phyloP scores from a whole-genome alignment of 495 filamentous ascomycete genomes.

The Neurospora sp. region DNA sequence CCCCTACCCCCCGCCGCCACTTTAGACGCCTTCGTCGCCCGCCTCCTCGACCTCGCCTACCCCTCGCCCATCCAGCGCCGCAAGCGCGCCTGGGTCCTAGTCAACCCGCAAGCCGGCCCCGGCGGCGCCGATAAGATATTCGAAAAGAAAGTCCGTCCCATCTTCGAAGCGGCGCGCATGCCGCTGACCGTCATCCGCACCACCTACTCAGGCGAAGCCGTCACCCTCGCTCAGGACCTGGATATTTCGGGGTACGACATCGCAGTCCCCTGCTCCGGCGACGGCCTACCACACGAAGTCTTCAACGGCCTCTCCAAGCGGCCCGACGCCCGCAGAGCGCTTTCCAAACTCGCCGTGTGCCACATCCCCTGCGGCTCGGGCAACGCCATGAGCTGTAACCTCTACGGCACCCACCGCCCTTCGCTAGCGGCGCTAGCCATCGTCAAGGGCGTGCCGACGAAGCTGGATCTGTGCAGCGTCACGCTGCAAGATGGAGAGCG shows the following conservation, averaged over 20 bases:
- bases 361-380: constrained; percentile 87
- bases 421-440: constrained; percentile 69
- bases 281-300: constrained; percentile 85
- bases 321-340: constrained; percentile 59
- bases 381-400: constrained; percentile 87
- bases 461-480: constrained; percentile 77
- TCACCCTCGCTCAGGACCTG: constrained; percentile 67
- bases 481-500: constrained; percentile 61
- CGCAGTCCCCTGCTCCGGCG: constrained; percentile 81
- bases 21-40: constrained; percentile 31
- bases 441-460: constrained; percentile 73
- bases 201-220: constrained; percentile 62
- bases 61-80: constrained; percentile 50
- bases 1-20: constrained; percentile 32
- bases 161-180: constrained; percentile 77
- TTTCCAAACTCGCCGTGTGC: constrained; percentile 73
- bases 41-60: constrained; percentile 62
- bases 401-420: constrained; percentile 70
- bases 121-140: constrained; percentile 69
- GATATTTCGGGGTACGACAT: constrained; percentile 74
- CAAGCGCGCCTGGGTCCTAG: constrained; percentile 74
- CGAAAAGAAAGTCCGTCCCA: constrained; percentile 62
- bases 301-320: constrained; percentile 85
- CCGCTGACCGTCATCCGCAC: constrained; percentile 68
- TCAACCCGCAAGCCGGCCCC: constrained; percentile 86